Evolutionary conservation across 306 rosid genomes (phyloP), one percentile per base, ranked within the genome.

Genomic region (Lathyrus oleraceus): DNA sequence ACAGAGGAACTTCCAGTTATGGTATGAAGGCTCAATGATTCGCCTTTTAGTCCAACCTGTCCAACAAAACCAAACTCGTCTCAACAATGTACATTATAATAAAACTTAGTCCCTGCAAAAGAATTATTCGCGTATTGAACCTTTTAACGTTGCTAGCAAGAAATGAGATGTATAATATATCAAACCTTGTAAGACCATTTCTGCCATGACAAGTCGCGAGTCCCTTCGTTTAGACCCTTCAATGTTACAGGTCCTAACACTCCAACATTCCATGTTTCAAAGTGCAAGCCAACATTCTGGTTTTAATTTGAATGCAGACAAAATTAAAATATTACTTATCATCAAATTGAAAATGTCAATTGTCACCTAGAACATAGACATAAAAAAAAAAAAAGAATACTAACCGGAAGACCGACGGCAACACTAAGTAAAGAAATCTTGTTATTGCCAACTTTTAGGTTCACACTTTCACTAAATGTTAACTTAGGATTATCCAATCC

Each of bases 11-110:
- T 65, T 7, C 90, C 82, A 59, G 76, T 77, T 39, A 63, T 81
- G 58, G 93, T 78, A 73, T 77, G 80, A 53, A 87, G 86, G 73
- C 68, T 85, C 68, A 69, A 70, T n/a, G 88, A 27, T 83, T 95
- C 99, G 19, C 99, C 99, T 78, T 86, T 87, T 62, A 95, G 78
- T 65, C 99, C 99, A 80, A 85, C 52, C 99, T 95, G 76, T 76
- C 48, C 82, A 74, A 35, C 42, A 64, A 61, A 70, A 84, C 32
- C 28, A 45, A 69, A 65, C 65, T 48, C 11, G 32, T 8, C 39
- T 30, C 71, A 51, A 62, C 57, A 39, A 70, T 19, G 61, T 10
- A 44, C 32, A 9, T 51, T 23, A 9, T 61, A 7, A 48, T 15
- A 43, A 15, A 56, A 40, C 35, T 36, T 43, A 3, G 47, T 25